Base-by-base conservation (phyloP, 1,139 yeast species). In the Candida glucosophila region DNA sequence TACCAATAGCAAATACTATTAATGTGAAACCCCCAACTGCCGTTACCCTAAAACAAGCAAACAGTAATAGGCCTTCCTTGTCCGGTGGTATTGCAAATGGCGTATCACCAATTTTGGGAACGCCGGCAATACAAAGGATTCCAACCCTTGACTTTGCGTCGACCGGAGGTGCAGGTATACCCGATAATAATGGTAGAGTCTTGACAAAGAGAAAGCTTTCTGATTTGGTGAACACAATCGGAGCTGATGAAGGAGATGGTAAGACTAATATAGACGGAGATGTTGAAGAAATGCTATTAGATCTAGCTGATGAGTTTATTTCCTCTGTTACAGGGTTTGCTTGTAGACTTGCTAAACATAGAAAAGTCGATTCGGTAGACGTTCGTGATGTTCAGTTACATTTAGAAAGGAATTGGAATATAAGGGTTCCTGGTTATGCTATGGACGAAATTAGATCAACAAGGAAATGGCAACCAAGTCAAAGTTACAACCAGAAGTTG, bases 231-330 rank as follows among this genome's bases (percentile, higher is more conserved):
- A 75, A 77, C 39, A 73, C 82, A 3, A 82, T 86, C 6, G 86
- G 88, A 5, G 73, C 78, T 4, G 88, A 81, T 48, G 86, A 81
- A 49, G 88, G 90, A 15, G 92, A 83, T 41, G 86, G 93, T 4
- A 90, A 83, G 41, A 81, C 93, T 6, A 71, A 72, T n/a, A 79
- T 90, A 29, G 97, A 88, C 48, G 96, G 96, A 16, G 96, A 90
- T 51, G 97, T 88, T 10, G 97, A 90, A 49, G 96, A 88, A 39
- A 57, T 88, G 21, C 58, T 90, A 25, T 63, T 92, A 26, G 98
- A 92, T 49, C 62, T 90, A 32, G 97, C 98, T 0, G 99, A 92
- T 49, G 98, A 92, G 47, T 90, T 90, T 49, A 92, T 90, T 9
- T 73, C 82, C 10, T 77, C 82, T 26, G 95, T 92, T 2, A 85